These are phyloP conservation scores for Pythium brassicae DNA, from an alignment of 352 stramenopile genomes.

Conservation along the genomic window DNA sequence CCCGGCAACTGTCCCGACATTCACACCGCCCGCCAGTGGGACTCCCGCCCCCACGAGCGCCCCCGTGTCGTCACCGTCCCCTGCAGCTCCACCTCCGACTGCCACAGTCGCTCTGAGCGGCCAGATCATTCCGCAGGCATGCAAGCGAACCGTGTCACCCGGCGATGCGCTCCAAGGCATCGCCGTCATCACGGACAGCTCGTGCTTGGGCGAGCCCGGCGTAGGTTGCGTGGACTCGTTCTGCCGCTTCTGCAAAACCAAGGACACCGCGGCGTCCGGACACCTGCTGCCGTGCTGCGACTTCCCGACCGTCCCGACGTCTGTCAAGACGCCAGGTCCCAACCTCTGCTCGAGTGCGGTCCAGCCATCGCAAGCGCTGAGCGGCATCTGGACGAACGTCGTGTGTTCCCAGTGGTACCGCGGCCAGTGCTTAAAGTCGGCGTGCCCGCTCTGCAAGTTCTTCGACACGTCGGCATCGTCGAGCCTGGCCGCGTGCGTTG, in stretches of 20 bases:
- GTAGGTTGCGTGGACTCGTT: conserved; percentile 1
- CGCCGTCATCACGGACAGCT: conserved; percentile 5
- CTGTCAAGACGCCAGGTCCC: background rate
- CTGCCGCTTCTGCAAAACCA: conserved; percentile 14
- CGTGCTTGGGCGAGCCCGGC: background rate
- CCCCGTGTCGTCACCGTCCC: background rate
- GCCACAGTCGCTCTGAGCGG: background rate
- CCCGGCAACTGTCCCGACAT: background rate
- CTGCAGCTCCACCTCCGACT: background rate
- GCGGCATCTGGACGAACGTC: conserved; percentile 14
- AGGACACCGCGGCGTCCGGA: conserved; percentile 5
- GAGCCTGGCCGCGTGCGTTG: conserved; percentile 2
- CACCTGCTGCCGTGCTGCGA: conserved; percentile 2
- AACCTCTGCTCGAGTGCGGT: conserved; percentile 7
- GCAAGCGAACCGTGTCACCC: background rate
- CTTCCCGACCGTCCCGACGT: conserved; percentile 5
- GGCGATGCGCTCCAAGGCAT: conserved; percentile 8
- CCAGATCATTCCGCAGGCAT: conserved; percentile 2
- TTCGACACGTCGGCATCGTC: conserved; percentile 1
- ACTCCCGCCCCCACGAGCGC: background rate
- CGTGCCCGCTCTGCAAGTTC: conserved; percentile 11
- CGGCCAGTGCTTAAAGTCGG: conserved; percentile 6
- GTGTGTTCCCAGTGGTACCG: conserved; percentile 9
- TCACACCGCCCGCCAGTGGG: background rate
- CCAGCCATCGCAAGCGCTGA: conserved; percentile 4